Evolutionary conservation across 352 stramenopile genomes (phyloP), one percentile per base, ranked within the genome.

Genomic region (Phytophthora palmivora): DNA sequence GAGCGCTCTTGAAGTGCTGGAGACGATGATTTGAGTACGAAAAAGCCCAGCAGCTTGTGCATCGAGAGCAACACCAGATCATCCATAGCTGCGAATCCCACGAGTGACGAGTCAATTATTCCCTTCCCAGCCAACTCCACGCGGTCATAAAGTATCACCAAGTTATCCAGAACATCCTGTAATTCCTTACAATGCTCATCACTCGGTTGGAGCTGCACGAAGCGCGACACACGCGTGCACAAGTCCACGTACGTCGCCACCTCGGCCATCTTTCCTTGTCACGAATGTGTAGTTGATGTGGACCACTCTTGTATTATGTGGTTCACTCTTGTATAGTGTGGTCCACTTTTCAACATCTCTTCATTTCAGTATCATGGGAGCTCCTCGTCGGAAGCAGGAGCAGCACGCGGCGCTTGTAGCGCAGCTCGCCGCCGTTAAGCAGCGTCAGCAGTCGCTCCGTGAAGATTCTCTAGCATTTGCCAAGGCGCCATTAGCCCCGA

Each of bases 31-130:
- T 21, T 19, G 0, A 68, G 33, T 24, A 87, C 37, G 18, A 78
- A 79, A 0, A 59, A 53, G 18, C 73, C 58, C 16, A 89, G 55
- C 19, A 94, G 67, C 33, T 82, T 82, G 59, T 91, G 77, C 26
- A 91, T 53, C n/a, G 82, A 74, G 38, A 84, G 63, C 50, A 91
- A 67, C 46, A 91, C 62, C 42, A 92, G 72, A 58, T 91, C 81
- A 62, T 92, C 79, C 51, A 94, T 77, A 10, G 72, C 69, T 15
- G 75, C 53, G 18, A 74, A 49, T 21, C 53, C 53, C 16, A 74
- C 38, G 3, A 62, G 37, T 12, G 51, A 18, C 3, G 42, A 14
- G 2, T 65, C 44, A n/a, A 41, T 26, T 61, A 42, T 11, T 10
- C 12, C 15, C 18, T 54, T 50, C n/a, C 44, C 21, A 38, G 34